Base-by-base conservation (phyloP, 1,139 yeast species). In the Candida tunisiensis region DNA sequence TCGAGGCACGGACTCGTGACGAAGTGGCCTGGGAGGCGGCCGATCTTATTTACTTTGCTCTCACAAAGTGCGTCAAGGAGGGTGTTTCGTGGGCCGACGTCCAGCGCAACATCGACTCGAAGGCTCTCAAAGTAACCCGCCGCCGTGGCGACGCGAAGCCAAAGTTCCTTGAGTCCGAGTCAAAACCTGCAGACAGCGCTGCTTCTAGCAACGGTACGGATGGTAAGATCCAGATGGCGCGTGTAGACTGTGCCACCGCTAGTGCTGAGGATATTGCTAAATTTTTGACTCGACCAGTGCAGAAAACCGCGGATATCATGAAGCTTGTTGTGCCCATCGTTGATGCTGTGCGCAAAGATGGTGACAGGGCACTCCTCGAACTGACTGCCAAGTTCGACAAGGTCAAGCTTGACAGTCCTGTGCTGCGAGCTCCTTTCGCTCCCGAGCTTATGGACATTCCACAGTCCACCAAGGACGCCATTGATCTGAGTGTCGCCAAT, bases 21-120 rank as follows among this genome's bases (percentile, higher is more conserved):
- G 96, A 88, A 36, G 67, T 83, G 29, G 77, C 96, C 1, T 88
- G 95, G 94, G 98, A 88, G 55, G 88, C 93, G 31, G 98, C 98
- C 6, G 99, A 91, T 49, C 62, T 88, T 47, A 54, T 91, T 32
- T 88, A 91, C 55, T 91, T 91, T 53, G 85, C 91, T 8, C 53
- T 85, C 62, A 65, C 82, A n/a, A 79, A 82, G 65, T 70, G 91
- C 38, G 74, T 77, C 24, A 74, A 80, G 49, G 60, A 71, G 41
- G 93, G 85, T 20, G 94, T 85, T 21, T 57, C 74, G 16, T 59
- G 85, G 46, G 59, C 66, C 9, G 95, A 85, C 41, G 72, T 88
- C 24, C 94, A 83, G 54, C 66, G 62, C 41, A 83, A 85, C 51
- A 62, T 88, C 45, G 91, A 83, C 44, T 57, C 74, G 46, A 88